These are phyloP conservation scores for Penicillium decumbens DNA, from an alignment of 2,329 filamentous ascomycete species.

Conservation along the genomic window DNA sequence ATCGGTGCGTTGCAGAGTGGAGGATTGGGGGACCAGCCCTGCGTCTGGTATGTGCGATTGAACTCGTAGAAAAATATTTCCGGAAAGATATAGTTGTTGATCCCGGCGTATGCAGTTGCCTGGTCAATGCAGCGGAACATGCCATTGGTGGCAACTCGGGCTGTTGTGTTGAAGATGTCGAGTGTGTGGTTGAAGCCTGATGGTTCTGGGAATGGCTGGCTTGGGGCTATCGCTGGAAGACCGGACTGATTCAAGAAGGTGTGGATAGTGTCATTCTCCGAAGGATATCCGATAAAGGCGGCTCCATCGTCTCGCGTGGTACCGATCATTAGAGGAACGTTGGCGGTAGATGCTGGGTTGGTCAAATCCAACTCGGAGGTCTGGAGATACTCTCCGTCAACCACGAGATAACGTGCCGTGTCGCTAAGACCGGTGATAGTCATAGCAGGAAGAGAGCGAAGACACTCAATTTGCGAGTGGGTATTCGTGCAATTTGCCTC, in stretches of 20 bases:
- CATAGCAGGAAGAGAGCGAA: constrained; percentile 30
- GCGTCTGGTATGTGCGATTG: constrained; percentile 49
- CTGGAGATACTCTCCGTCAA: constrained; percentile 19
- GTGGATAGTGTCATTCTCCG: constrained; percentile 41
- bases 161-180: constrained; percentile 53
- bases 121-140: constrained; percentile 58
- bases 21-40: constrained; percentile 51
- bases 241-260: constrained; percentile 42
- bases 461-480: constrained; percentile 45
- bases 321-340: constrained; percentile 22
- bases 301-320: constrained; percentile 35
- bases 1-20: constrained; percentile 45
- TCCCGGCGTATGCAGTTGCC: constrained; percentile 53
- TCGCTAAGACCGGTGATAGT: constrained; percentile 9
- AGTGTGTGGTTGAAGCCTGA: constrained; percentile 49
- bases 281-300: constrained; percentile 44
- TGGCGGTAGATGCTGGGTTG: constrained; percentile 9
- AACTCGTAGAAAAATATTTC: constrained; percentile 58
- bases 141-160: constrained; percentile 55
- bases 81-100: constrained; percentile 44
- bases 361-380: constrained; percentile 15
- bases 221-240: constrained; percentile 12
- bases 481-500: constrained; percentile 51
- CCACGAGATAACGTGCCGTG: constrained; percentile 19
- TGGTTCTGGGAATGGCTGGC: constrained; percentile 38